A percentile compares a stretch with the other conserved stretches of the same genome.
phyloP scores from a whole-genome alignment of 768 basidiomycete species.

The Psilocybe cubensis region DNA sequence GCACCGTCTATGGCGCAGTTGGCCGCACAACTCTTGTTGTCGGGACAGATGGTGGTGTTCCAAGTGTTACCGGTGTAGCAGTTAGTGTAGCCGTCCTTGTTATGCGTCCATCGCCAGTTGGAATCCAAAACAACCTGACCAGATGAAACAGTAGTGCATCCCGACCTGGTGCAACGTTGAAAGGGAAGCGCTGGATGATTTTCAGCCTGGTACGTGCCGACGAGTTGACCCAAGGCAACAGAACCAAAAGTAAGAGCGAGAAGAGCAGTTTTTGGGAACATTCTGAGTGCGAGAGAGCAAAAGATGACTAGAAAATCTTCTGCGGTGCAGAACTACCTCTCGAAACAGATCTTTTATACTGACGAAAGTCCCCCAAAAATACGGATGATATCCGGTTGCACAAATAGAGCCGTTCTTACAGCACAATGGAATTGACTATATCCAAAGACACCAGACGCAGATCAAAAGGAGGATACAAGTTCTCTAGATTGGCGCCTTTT shows the following conservation, averaged over 20 bases:
- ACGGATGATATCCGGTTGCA: background rate
- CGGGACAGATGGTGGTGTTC: constrained; percentile 40
- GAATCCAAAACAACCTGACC: constrained; percentile 41
- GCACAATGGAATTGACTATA: background rate
- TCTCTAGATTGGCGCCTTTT: background rate
- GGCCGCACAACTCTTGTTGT: constrained; percentile 39
- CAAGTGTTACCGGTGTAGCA: constrained; percentile 34
- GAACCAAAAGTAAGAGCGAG: constrained; percentile 29
- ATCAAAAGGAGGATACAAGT: background rate
- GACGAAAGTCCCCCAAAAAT: background rate
- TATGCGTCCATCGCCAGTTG: constrained; percentile 49
- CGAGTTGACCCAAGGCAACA: constrained; percentile 43
- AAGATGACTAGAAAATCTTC: background rate
- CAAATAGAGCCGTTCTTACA: background rate
- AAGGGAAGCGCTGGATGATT: constrained; percentile 42
- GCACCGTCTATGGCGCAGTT: constrained; percentile 35
- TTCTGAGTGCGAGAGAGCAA: background rate
- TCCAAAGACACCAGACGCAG: background rate
- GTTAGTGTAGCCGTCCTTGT: constrained; percentile 26
- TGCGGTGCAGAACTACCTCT: background rate
- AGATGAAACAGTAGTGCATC: constrained; percentile 27
- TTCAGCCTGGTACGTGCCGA: constrained; percentile 45
- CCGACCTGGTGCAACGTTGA: constrained; percentile 40
- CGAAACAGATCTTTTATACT: background rate
- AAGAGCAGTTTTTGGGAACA: constrained; percentile 29